Conservation (phyloP, 495 filamentous ascomycete species). For the Tuber calosporum region DNA sequence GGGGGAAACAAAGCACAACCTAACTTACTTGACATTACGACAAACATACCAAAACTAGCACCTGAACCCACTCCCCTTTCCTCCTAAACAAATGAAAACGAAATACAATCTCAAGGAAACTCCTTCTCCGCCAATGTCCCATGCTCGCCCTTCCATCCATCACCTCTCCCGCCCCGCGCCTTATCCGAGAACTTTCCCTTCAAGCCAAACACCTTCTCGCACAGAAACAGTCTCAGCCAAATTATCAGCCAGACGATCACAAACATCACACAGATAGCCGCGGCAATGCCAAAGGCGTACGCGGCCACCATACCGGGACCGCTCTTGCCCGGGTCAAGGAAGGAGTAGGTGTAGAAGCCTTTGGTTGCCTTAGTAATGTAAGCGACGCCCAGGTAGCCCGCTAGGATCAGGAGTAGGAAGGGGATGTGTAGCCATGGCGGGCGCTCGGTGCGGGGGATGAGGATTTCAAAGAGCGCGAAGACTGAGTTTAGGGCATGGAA, state of each 20-base stretch:
- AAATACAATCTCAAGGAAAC: constrained; percentile 17
- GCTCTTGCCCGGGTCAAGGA: constrained; percentile 54
- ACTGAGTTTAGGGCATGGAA: constrained; percentile 65
- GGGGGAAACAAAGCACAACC: not conserved
- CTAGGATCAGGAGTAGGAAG: constrained; percentile 56
- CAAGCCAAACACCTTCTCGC: constrained; percentile 26
- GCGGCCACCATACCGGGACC: constrained; percentile 47
- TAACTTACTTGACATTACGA: not conserved
- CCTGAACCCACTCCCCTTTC: not conserved
- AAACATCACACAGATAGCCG: constrained; percentile 59
- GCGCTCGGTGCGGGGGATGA: constrained; percentile 55
- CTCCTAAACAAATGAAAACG: constrained; percentile 8
- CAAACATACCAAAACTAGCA: not conserved
- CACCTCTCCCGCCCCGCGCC: constrained; percentile 1
- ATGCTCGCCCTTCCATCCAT: not conserved
- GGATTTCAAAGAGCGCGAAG: constrained; percentile 66
- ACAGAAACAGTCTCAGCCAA: constrained; percentile 48
- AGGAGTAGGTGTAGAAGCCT: constrained; percentile 67
- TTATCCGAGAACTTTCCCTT: constrained; percentile 29
- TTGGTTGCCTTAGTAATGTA: constrained; percentile 64
- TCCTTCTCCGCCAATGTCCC: not conserved
- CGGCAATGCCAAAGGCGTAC: constrained; percentile 59
- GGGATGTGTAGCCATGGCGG: constrained; percentile 54
- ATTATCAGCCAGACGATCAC: constrained; percentile 51
- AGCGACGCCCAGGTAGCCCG: constrained; percentile 63